Evolutionary conservation across 2,329 filamentous ascomycete genomes (phyloP).

Genomic region (Paecilomyces sp.): DNA sequence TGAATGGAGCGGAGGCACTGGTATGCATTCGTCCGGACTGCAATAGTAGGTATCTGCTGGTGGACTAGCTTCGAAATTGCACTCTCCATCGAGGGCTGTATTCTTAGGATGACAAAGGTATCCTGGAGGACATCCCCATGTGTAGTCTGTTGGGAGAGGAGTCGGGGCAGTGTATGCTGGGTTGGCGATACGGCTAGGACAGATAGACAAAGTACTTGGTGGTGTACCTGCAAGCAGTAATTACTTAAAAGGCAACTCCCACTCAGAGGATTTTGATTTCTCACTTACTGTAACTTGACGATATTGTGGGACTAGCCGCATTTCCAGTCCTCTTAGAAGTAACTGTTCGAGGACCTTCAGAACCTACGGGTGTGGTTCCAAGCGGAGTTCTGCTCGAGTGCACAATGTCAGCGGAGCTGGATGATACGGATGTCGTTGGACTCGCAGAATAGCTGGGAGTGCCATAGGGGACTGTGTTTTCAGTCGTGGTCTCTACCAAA

Average conservation of each 20-base stretch:
- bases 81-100: conserved; percentile 21
- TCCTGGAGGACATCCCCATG: conserved; percentile 39
- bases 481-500: not conserved
- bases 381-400: not conserved
- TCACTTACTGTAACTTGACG: not conserved
- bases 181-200: conserved; percentile 19
- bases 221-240: conserved; percentile 1
- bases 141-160: conserved; percentile 22
- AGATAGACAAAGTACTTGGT: conserved; percentile 13
- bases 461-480: not conserved
- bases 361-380: not conserved
- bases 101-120: conserved; percentile 34
- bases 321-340: not conserved
- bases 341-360: not conserved
- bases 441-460: not conserved
- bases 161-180: conserved; percentile 20
- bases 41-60: conserved; percentile 33
- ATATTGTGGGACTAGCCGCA: not conserved
- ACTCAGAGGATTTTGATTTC: too few species aligned
- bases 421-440: not conserved
- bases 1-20: conserved; percentile 18
- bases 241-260: not conserved
- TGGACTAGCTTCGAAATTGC: conserved; percentile 34
- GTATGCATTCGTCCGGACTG: conserved; percentile 32
- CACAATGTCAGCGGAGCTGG: not conserved